phyloP scores from a whole-genome alignment of 768 basidiomycete genomes.

The Suillus clintonianus region DNA sequence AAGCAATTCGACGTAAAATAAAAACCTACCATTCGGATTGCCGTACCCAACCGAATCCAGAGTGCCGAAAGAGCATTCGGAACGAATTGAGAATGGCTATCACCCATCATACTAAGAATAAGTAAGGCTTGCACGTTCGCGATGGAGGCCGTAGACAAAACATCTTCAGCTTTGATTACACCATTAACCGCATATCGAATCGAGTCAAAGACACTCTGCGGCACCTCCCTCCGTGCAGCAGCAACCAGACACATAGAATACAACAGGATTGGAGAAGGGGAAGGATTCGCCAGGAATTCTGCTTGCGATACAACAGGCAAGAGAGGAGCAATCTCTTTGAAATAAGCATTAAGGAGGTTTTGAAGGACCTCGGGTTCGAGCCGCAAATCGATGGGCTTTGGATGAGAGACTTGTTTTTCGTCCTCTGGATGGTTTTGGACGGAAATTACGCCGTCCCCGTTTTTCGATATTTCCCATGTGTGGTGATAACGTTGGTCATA shows the following conservation, averaged over 20 bases:
- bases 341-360: conserved; percentile 88
- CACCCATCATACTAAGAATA: conserved; percentile 84
- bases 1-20: background rate
- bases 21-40: conserved; percentile 85
- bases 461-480: conserved; percentile 80
- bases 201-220: conserved; percentile 85
- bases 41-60: conserved; percentile 84
- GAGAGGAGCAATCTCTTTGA: conserved; percentile 83
- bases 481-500: conserved; percentile 90
- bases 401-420: conserved; percentile 54
- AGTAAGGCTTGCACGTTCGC: conserved; percentile 87
- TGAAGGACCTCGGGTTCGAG: conserved; percentile 80
- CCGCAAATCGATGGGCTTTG: conserved; percentile 68
- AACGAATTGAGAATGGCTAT: conserved; percentile 88
- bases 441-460: conserved; percentile 86
- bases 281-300: conserved; percentile 79
- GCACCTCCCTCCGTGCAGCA: conserved; percentile 80
- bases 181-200: conserved; percentile 86
- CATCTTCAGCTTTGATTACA: conserved; percentile 87
- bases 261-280: conserved; percentile 78
- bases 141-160: conserved; percentile 83
- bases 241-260: conserved; percentile 96
- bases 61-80: conserved; percentile 83
- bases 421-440: conserved; percentile 64
- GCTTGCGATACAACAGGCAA: conserved; percentile 86